Evolutionary conservation across 371 early-diverging fungal species (phyloP).

Genomic region (Mucor saturninus): DNA sequence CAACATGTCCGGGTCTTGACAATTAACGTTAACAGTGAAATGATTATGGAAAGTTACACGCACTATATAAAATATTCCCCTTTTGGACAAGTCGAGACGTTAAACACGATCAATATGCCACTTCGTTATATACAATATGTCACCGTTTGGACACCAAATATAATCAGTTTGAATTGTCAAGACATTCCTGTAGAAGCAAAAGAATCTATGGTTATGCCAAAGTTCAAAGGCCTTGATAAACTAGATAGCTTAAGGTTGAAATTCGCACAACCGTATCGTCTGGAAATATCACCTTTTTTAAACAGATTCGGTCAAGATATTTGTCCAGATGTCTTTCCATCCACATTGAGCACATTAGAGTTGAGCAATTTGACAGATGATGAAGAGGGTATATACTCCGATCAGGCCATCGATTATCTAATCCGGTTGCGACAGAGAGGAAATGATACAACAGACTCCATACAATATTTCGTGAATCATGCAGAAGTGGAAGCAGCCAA

Average conservation of each 20-base stretch:
- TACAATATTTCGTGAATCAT: too few species aligned
- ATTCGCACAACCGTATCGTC: not conserved
- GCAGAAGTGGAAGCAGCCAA: not conserved
- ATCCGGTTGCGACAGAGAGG: too few species aligned
- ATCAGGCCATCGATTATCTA: too few species aligned
- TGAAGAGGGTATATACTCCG: not conserved
- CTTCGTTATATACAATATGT: not conserved
- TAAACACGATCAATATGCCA: not conserved
- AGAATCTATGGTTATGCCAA: not conserved
- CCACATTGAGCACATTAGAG: not conserved
- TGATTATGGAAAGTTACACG: too few species aligned
- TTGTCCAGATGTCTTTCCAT: not conserved
- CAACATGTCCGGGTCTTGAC: too few species aligned
- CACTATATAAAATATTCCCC: not conserved
- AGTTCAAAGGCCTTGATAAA: not conserved
- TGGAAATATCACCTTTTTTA: not conserved
- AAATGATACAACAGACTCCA: too few species aligned
- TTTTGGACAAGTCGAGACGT: not conserved
- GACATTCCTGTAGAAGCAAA: not conserved
- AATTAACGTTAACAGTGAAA: too few species aligned
- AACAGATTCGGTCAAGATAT: too few species aligned
- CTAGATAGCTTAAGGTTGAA: not conserved
- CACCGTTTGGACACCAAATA: not conserved
- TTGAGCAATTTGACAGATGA: not conserved
- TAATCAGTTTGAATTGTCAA: not conserved